Evolutionary conservation across 129 eudicot species (phyloP), one percentile per base, ranked within the genome.

Genomic region (Flaveria brownii): DNA sequence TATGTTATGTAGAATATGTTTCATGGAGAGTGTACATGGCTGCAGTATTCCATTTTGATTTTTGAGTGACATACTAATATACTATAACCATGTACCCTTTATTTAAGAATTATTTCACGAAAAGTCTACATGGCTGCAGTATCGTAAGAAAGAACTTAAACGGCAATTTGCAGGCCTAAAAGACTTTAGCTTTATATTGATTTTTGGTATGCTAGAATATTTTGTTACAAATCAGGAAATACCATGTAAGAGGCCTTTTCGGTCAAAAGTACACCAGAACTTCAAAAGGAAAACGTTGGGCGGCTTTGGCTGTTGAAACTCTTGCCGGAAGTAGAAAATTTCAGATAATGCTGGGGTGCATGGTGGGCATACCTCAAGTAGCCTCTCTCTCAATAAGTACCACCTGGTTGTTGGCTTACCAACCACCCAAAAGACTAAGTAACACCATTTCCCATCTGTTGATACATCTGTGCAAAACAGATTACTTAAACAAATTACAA

Each of bases 391-490:
- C 54, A 90, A 63, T 65, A 87, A 77, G 49, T 82, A 69, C 96
- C 96, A 90, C 57, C 76, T 75, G 22, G 92, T 87, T 56, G 82
- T 77, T 63, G 85, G 82, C 82, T 82, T 85, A 0, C 88, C 96
- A 71, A 83, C 83, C 12, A 90, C 92, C 88, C 89, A 90, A 67
- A 90, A 87, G 15, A 90, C 88, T 23, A 90, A 52, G 81, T 90
- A 90, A 75, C 96, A 90, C 96, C 96, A 90, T 81, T 83, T 87
- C 17, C 96, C 96, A 74, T 90, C 96, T 50, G 96, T 90, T 20
- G 86, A 79, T 69, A 85, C 74, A 85, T 90, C 96, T 90, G 81
- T 43, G 63, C 64, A 72, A 57, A 33, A 68, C 47, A 72, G 11
- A 41, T 71, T 64, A 43, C 23, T 26, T 0, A 22, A 56, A 56